Evolutionary conservation across 805 yeast species (phyloP), one percentile per base, ranked within the genome.

Genomic region (Zygoascus bituminiphila): DNA sequence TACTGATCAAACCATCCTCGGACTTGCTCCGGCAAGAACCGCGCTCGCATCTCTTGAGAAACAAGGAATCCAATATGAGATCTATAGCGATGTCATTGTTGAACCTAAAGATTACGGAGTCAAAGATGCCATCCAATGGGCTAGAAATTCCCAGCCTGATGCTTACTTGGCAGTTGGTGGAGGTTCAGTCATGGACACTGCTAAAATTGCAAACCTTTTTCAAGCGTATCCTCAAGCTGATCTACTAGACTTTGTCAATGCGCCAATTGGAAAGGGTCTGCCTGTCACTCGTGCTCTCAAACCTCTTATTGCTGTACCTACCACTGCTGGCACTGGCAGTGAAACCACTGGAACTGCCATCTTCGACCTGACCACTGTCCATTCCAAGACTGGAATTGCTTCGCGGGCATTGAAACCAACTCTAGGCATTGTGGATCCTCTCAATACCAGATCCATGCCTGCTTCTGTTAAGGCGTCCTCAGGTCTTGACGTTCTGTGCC

Each of bases 311-410:
- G 74, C 74, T 5, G 62, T 71, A 37, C 74, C 74, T 39, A 71
- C 75, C 20, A 71, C 75, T 5, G 74, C 75, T 10, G 75, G 75
- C 19, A 71, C 75, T 19, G 75, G 74, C 22, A 70, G 74, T 9
- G 75, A 71, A 57, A 68, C 74, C 48, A 71, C 75, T 7, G 72
- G 73, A 20, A 70, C 74, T 15, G 73, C 75, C 38, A 70, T 71
- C 45, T 71, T 71, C 54, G 71, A 71, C 46, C 59, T 69, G 47
- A 64, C 65, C 8, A 59, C 63, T 48, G 61, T 64, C 48, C 64
- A 65, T 52, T 62, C 72, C 47, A 71, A 71, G 56, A 71, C 72
- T 45, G 75, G 74, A 20, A 69, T 71, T 47, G 69, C 73, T 29
- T 67, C 69, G 52, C 65, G 73, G 31, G 65, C 70, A 8, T 61